phyloP scores from a whole-genome alignment of 345 rosid species.

The Brassica napus region Da-Ae NC_063442.1:4139501-4140000 shows the following conservation, averaged over 20 bases:
- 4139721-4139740: slow-evolving; percentile 15
- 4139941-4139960: slow-evolving; percentile 29
- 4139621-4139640: neutral
- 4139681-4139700: slow-evolving; percentile 2
- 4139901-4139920: neutral
- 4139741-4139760: neutral
- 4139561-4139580: slow-evolving; percentile 8
- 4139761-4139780: neutral
- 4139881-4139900: slow-evolving; percentile 37
- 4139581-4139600: neutral
- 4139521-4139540: slow-evolving; percentile 35
- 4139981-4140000: slow-evolving; percentile 30
- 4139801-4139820: neutral
- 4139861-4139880: slow-evolving; percentile 32
- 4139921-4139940: slow-evolving; percentile 38
- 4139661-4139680: neutral
- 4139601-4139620: neutral
- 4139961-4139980: slow-evolving; percentile 29
- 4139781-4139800: slow-evolving; percentile 12
- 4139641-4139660: neutral
- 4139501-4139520: slow-evolving; percentile 39
- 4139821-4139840: neutral
- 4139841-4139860: slow-evolving; percentile 18
- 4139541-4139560: slow-evolving; percentile 30
- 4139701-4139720: slow-evolving; percentile 1